Conservation (phyloP, 2,329 filamentous ascomycete species). For the Claviceps sp. region DNA sequence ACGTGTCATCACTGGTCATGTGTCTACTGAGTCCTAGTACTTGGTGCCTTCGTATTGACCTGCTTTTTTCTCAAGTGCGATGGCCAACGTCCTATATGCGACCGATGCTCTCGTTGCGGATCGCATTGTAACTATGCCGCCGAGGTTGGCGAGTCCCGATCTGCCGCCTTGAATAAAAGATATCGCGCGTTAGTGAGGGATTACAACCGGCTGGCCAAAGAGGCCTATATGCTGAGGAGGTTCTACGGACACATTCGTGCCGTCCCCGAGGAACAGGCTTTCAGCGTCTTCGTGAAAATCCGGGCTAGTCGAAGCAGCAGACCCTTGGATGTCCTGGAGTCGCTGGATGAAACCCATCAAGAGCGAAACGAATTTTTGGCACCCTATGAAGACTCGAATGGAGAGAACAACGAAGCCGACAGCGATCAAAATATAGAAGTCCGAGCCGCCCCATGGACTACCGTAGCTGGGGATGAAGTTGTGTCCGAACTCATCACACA, state of each 20-base stretch:
- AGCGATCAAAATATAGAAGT: background rate
- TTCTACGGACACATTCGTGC: conserved; percentile 4
- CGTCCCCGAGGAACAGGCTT: conserved; percentile 1
- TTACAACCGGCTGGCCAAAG: background rate
- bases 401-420: background rate
- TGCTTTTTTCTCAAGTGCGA: conserved; percentile 2
- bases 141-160: conserved; percentile 4
- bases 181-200: background rate
- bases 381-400: background rate
- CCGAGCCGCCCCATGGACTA: conserved; percentile 1
- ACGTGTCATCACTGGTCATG: no score
- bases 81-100: conserved; percentile 3
- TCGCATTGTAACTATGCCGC: conserved; percentile 4
- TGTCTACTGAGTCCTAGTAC: background rate
- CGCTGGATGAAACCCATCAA: background rate
- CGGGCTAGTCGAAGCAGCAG: background rate
- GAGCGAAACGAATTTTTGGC: background rate
- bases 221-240: background rate
- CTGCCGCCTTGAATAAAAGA: conserved; percentile 4
- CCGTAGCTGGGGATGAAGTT: background rate
- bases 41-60: background rate
- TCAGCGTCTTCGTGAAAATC: conserved; percentile 1
- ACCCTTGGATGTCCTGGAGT: conserved; percentile 2
- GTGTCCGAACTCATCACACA: conserved; percentile 4
- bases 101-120: conserved; percentile 2